Percentiles rank a stretch among this genome's conserved stretches.
Conservation (phyloP, 768 basidiomycete genomes). For the Pleurotus eryngii region DNA sequence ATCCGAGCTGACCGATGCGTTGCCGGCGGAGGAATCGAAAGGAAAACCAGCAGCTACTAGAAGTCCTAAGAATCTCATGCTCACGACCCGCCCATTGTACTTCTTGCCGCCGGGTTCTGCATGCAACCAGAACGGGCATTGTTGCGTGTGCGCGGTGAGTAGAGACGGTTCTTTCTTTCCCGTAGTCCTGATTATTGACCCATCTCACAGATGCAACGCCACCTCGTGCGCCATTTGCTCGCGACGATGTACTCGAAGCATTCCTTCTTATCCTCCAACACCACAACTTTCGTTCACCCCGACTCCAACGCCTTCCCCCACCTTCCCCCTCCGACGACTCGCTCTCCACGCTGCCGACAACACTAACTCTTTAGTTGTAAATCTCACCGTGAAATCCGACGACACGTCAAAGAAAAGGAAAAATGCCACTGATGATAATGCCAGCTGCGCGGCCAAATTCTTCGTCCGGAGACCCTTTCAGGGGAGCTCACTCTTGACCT, state of each 20-base stretch:
- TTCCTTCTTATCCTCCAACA: slow-evolving; percentile 33
- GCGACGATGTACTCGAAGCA: slow-evolving; percentile 37
- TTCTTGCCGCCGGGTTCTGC: slow-evolving; percentile 17
- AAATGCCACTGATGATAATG: background rate
- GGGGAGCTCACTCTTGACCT: background rate
- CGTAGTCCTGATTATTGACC: background rate
- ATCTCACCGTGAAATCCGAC: slow-evolving; percentile 8
- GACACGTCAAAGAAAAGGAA: background rate
- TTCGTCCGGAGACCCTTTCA: background rate
- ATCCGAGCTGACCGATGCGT: background rate
- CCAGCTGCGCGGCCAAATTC: background rate
- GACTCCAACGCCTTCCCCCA: slow-evolving; percentile 28
- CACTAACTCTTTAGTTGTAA: slow-evolving; percentile 19
- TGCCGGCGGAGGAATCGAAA: background rate
- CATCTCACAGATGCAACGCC: slow-evolving; percentile 30
- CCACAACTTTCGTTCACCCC: slow-evolving; percentile 37
- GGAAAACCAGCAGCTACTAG: background rate
- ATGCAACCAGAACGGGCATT: background rate
- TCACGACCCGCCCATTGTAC: slow-evolving; percentile 5
- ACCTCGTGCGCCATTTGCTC: slow-evolving; percentile 43
- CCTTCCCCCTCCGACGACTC: slow-evolving; percentile 24
- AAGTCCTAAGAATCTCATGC: background rate
- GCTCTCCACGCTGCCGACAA: slow-evolving; percentile 22
- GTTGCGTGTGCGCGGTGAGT: slow-evolving; percentile 12
- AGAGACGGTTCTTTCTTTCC: background rate